Percentiles rank a stretch among this genome's conserved stretches.
These are phyloP conservation scores for Amniculicola lignicola DNA, from an alignment of 495 filamentous ascomycete species.

Conservation along the genomic window DNA sequence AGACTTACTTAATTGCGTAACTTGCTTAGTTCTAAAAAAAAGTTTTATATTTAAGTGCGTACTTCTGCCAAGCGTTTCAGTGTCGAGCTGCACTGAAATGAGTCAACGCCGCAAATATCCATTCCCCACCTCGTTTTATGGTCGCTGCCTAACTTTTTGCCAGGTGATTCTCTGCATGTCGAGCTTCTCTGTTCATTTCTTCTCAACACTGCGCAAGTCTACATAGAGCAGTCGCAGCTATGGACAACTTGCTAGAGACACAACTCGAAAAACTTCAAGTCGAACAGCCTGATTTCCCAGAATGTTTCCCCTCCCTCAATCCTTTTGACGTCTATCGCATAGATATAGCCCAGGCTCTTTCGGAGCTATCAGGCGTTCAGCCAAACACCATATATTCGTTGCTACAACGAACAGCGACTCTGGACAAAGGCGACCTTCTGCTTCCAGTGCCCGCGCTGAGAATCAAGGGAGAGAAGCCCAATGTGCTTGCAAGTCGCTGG, in stretches of 20 bases:
- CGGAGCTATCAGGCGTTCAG: constrained; percentile 66
- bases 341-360: constrained; percentile 70
- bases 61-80: too few species aligned
- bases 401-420: constrained; percentile 71
- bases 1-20: too few species aligned
- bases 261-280: background rate
- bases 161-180: too few species aligned
- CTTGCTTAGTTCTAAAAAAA: too few species aligned
- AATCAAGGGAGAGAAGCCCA: constrained; percentile 77
- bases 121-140: too few species aligned
- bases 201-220: too few species aligned
- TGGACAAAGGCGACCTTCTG: constrained; percentile 86
- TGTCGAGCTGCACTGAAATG: too few species aligned
- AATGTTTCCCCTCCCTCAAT: constrained; percentile 64
- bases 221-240: too few species aligned
- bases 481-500: constrained; percentile 44
- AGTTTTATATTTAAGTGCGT: too few species aligned
- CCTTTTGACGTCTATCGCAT: constrained; percentile 82
- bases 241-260: background rate
- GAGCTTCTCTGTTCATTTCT: too few species aligned
- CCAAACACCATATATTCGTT: constrained; percentile 68
- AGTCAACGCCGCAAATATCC: too few species aligned
- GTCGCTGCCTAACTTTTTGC: too few species aligned
- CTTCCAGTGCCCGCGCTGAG: constrained; percentile 74
- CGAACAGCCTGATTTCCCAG: background rate